phyloP scores from a whole-genome alignment of 2,329 filamentous ascomycete species.

The Pseudogymnoascus sp. region DNA sequence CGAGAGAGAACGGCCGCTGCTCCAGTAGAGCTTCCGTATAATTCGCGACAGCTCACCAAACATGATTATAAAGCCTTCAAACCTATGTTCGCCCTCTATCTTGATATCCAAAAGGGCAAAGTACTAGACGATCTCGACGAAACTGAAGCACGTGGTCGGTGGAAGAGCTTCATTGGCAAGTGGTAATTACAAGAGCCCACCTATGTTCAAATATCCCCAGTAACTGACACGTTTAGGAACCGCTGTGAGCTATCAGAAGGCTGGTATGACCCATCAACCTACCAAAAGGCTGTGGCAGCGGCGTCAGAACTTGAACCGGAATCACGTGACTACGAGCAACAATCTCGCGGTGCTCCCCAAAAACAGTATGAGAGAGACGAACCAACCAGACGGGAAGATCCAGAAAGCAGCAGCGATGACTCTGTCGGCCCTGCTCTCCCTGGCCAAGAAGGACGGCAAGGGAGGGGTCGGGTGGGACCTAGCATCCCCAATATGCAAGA shows the following conservation, averaged over 20 bases:
- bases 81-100: constrained; percentile 71
- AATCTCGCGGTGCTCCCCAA: constrained; percentile 7
- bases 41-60: constrained; percentile 57
- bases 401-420: constrained; percentile 24
- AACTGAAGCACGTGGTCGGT: constrained; percentile 70
- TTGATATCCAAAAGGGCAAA: constrained; percentile 78
- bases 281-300: constrained; percentile 25
- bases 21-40: constrained; percentile 48
- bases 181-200: constrained; percentile 50
- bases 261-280: constrained; percentile 78
- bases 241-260: constrained; percentile 74
- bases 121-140: constrained; percentile 61
- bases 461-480: constrained; percentile 37
- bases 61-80: constrained; percentile 57
- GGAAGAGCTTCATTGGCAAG: constrained; percentile 86
- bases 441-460: constrained; percentile 22
- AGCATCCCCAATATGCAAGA: constrained; percentile 66
- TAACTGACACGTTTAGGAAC: constrained; percentile 57
- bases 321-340: constrained; percentile 9
- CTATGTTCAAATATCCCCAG: not conserved
- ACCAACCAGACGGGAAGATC: constrained; percentile 2
- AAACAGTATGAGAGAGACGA: constrained; percentile 9
- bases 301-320: constrained; percentile 7
- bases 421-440: constrained; percentile 40
- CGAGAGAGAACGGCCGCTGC: constrained; percentile 12